Percentiles rank a stretch among this genome's conserved stretches.
Conservation (phyloP, 345 rosid species). For the Eucalyptus fibrosa region DNA sequence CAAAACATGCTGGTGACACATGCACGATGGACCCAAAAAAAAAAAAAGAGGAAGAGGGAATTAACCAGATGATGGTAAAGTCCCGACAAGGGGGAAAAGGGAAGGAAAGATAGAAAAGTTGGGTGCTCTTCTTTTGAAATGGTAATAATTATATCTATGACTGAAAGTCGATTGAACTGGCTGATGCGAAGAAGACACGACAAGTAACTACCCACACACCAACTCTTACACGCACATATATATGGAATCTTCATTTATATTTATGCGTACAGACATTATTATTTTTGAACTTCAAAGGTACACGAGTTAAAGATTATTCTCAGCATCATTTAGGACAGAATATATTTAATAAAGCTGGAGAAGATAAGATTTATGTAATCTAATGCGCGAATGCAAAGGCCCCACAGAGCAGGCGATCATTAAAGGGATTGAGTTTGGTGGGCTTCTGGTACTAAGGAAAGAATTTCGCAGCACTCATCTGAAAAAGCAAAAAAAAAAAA, state of each 20-base stretch:
- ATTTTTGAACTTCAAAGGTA: not conserved
- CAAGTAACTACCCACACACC: not conserved
- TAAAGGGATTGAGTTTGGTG: not conserved
- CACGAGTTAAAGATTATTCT: not conserved
- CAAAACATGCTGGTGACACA: not conserved
- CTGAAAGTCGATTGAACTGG: not conserved
- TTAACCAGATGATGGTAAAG: not conserved
- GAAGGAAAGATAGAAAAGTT: not conserved
- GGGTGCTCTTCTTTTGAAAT: not conserved
- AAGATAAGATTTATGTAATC: not conserved
- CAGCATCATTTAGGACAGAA: not conserved
- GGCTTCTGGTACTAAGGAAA: not conserved
- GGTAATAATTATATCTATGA: not conserved
- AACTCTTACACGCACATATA: not conserved
- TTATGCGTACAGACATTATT: not conserved
- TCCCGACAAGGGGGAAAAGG: not conserved
- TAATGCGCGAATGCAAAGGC: not conserved
- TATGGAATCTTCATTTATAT: not conserved
- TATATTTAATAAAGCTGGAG: not conserved
- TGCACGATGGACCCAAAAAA: not conserved
- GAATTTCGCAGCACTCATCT: not conserved
- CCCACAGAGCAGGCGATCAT: not conserved
- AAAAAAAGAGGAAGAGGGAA: not conserved
- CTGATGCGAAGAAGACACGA: not conserved
- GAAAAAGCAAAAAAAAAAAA: not conserved